Evolutionary conservation across 176 grass and related monocot species (phyloP).

Genomic region (Elymus sibiricus): DNA sequence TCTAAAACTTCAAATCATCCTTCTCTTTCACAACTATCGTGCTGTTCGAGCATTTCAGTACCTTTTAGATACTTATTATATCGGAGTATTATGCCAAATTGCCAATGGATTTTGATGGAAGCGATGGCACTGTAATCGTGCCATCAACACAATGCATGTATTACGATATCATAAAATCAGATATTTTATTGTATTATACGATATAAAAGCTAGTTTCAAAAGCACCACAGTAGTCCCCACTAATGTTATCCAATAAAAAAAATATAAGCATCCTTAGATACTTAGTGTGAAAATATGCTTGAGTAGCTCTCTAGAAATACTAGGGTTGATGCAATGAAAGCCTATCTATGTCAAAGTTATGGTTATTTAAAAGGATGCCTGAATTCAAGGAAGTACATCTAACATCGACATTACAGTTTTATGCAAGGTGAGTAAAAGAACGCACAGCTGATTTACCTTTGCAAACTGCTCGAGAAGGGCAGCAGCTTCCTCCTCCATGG

Average conservation of each 20-base stretch:
- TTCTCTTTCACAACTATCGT: not conserved
- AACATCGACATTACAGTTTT: not conserved
- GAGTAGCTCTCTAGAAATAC: not conserved
- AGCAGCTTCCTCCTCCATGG: slow-evolving; percentile 62
- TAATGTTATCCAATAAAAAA: slow-evolving; percentile 6
- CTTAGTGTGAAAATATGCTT: not conserved
- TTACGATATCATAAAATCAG: not conserved
- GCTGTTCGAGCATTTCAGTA: not conserved
- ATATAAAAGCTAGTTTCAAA: not conserved
- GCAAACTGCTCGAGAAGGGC: slow-evolving; percentile 61
- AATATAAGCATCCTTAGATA: not conserved
- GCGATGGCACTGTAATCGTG: not conserved
- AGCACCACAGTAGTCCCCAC: not conserved
- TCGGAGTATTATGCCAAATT: not conserved
- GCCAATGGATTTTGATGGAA: not conserved
- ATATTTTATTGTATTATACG: not conserved
- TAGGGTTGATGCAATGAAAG: not conserved
- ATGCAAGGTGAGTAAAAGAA: not conserved
- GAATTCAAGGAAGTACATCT: not conserved
- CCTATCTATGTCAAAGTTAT: not conserved
- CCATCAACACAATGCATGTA: not conserved
- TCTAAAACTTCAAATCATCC: not conserved
- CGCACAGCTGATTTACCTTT: slow-evolving; percentile 42
- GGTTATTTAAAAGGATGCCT: not conserved
- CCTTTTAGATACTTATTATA: not conserved